Conservation (phyloP, 2,329 filamentous ascomycete species). For the Colletotrichum scovillei region DNA sequence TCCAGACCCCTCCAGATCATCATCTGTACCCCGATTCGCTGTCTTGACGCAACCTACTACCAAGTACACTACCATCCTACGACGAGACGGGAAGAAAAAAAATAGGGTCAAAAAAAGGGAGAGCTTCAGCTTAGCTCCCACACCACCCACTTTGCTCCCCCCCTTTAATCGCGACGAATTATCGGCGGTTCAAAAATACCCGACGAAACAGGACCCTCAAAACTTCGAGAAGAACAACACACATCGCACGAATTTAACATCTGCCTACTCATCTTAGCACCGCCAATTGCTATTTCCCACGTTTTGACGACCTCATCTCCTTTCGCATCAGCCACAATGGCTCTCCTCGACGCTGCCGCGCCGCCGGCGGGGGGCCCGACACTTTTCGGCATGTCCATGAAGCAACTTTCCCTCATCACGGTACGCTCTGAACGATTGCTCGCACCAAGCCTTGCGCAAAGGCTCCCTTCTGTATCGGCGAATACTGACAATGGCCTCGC, state of each 20-base stretch:
- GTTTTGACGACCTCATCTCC: constrained; percentile 7
- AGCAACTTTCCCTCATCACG: constrained; percentile 69
- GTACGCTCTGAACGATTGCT: constrained; percentile 35
- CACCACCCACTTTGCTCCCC: not conserved
- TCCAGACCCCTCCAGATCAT: constrained; percentile 15
- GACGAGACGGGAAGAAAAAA: not conserved
- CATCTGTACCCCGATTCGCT: constrained; percentile 1
- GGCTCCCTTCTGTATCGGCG: not conserved
- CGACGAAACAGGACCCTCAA: constrained; percentile 17
- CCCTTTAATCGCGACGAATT: constrained; percentile 14
- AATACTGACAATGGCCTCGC: constrained; percentile 36
- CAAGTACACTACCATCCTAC: not conserved
- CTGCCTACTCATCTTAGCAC: not conserved
- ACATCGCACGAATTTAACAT: not conserved
- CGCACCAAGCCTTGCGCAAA: not conserved
- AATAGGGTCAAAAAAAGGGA: not conserved
- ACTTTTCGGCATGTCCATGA: constrained; percentile 72
- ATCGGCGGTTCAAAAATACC: constrained; percentile 20
- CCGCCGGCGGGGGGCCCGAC: constrained; percentile 54
- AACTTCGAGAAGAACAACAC: not conserved
- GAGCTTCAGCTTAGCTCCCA: constrained; percentile 18
- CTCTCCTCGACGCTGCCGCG: constrained; percentile 52
- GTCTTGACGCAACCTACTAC: not conserved
- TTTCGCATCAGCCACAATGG: constrained; percentile 47
- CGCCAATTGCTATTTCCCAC: constrained; percentile 3